phyloP scores from a whole-genome alignment of 1,284 basidiomycete species.

The Mycena sp. region DNA sequence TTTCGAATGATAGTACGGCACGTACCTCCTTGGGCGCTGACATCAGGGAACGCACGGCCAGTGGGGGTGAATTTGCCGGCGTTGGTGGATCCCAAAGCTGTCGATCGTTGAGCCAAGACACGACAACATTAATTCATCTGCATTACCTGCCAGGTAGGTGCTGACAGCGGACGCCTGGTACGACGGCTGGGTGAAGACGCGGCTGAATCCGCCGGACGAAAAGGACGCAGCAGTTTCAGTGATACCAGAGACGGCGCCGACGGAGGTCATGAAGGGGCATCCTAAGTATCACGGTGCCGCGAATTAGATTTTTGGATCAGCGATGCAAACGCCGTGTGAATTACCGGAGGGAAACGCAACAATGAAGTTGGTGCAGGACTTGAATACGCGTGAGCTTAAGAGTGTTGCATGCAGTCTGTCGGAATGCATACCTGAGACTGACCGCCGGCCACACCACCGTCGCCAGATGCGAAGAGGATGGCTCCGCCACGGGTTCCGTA shows the following conservation, averaged over 20 bases:
- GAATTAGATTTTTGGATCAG: neutral
- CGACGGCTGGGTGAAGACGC: constrained; percentile 46
- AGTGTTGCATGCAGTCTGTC: no score
- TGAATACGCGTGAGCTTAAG: no score
- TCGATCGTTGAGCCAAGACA: no score
- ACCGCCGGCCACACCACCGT: no score
- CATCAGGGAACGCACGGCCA: constrained; percentile 55
- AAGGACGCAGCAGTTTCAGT: constrained; percentile 44
- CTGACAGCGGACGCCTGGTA: constrained; percentile 45
- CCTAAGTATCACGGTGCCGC: constrained; percentile 9
- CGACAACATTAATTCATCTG: no score
- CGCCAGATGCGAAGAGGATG: constrained; percentile 48
- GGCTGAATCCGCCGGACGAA: constrained; percentile 52
- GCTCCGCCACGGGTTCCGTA: constrained; percentile 48
- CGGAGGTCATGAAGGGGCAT: constrained; percentile 34
- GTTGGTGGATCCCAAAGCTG: constrained; percentile 44
- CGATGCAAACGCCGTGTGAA: neutral
- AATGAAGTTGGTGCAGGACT: constrained; percentile 41
- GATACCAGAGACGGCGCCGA: constrained; percentile 42
- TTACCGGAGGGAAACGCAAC: constrained; percentile 46
- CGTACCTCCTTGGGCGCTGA: constrained; percentile 48
- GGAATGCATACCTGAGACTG: no score
- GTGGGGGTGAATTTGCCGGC: constrained; percentile 45
- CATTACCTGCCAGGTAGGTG: constrained; percentile 39
- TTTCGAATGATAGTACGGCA: constrained; percentile 10